Evolutionary conservation across 352 stramenopile species (phyloP).

Genomic region (Globisporangium mamillatum): DNA sequence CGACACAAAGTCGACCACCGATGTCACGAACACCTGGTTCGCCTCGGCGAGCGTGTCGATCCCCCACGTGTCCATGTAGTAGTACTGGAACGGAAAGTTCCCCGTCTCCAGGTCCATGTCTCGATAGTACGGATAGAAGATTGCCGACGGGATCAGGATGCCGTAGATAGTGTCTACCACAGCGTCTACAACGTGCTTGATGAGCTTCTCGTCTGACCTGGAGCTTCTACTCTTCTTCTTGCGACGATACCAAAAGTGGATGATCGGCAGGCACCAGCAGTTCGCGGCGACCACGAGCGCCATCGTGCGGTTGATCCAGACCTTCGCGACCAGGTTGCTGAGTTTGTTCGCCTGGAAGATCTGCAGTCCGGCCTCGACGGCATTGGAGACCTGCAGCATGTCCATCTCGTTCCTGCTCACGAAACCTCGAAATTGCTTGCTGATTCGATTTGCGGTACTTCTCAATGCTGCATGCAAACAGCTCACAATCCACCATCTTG

Average conservation of each 20-base stretch:
- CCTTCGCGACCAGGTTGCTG: constrained; percentile 14
- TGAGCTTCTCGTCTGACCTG: background rate
- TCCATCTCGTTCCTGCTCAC: background rate
- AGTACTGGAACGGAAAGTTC: background rate
- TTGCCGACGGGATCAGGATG: background rate
- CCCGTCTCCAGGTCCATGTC: background rate
- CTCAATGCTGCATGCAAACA: background rate
- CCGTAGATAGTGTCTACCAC: background rate
- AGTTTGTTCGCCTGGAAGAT: constrained; percentile 25
- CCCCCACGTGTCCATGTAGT: background rate
- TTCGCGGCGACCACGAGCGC: constrained; percentile 12
- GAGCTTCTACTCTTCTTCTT: background rate
- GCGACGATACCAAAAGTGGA: constrained; percentile 11
- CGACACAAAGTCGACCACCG: background rate
- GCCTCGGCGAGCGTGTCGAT: background rate
- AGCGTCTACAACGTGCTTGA: background rate
- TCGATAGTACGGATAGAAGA: background rate
- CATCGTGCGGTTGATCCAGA: constrained; percentile 22
- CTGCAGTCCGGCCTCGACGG: constrained; percentile 19
- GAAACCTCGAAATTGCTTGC: background rate
- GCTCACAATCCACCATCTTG: constrained; percentile 8
- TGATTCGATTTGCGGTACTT: background rate
- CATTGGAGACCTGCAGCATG: background rate
- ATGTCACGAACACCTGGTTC: background rate
- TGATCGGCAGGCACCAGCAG: constrained; percentile 20